Conservation (phyloP, 208 protist genomes). For the Trypanosoma scelopori region DNA sequence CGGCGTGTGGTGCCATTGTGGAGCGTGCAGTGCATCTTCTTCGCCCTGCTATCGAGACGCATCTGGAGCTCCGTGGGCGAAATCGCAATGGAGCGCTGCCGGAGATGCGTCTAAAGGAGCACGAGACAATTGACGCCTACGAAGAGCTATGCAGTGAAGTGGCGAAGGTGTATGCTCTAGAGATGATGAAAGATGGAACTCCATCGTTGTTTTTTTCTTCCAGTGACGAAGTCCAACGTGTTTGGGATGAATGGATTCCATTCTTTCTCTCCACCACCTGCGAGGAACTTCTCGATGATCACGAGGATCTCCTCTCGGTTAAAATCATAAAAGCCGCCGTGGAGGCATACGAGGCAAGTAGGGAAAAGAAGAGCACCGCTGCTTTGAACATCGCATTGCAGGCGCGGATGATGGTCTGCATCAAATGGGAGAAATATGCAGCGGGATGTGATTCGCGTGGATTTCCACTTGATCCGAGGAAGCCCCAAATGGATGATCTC, state of each 20-base stretch:
- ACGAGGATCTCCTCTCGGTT: slow-evolving; percentile 15
- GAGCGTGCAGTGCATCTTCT: slow-evolving; percentile 24
- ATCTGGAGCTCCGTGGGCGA: not conserved
- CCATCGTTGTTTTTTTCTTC: slow-evolving; percentile 20
- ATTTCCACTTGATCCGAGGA: slow-evolving; percentile 18
- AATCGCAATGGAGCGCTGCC: not conserved
- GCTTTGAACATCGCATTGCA: not conserved
- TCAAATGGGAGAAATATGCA: slow-evolving; percentile 4
- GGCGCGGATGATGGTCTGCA: slow-evolving; percentile 15
- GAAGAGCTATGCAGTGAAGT: slow-evolving; percentile 23
- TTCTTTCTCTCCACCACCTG: slow-evolving; percentile 27
- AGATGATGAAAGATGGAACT: not conserved
- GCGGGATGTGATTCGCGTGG: slow-evolving; percentile 16
- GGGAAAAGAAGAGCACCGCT: not conserved
- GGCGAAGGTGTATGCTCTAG: slow-evolving; percentile 9
- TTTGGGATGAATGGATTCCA: slow-evolving; percentile 20
- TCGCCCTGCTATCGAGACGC: slow-evolving; percentile 4
- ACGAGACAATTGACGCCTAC: slow-evolving; percentile 21
- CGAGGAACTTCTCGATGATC: slow-evolving; percentile 24
- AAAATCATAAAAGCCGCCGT: not conserved
- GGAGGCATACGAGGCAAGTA: not conserved
- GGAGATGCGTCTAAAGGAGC: slow-evolving; percentile 2
- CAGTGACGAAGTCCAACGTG: not conserved
- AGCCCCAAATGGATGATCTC: not conserved
- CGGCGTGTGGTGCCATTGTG: slow-evolving; percentile 28